Percentiles rank a stretch among this genome's conserved stretches.
Conservation (phyloP, 805 yeast genomes). For the Schwanniomyces pseudopolymorphus region DNA sequence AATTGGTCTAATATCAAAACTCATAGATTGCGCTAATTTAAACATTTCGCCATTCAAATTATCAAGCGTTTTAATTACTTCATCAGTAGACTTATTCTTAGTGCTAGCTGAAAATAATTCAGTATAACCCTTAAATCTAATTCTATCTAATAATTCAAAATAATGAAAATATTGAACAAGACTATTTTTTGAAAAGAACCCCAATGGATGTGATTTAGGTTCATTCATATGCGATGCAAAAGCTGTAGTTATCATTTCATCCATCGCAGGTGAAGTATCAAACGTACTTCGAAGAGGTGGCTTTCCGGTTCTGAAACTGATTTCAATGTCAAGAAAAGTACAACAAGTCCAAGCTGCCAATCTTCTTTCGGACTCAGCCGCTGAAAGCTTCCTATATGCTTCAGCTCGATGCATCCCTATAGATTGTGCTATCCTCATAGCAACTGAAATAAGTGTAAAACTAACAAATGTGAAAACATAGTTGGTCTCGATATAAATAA, state of each 20-base stretch:
- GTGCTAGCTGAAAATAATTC: constrained; percentile 22
- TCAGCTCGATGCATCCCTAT: constrained; percentile 28
- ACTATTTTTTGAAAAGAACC: constrained; percentile 5
- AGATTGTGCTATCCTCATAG: constrained; percentile 39
- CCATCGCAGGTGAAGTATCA: background rate
- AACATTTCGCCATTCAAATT: constrained; percentile 20
- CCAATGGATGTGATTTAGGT: constrained; percentile 15
- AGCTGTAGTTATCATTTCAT: background rate
- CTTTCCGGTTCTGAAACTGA: constrained; percentile 29
- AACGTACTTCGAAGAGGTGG: constrained; percentile 15
- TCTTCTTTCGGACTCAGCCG: constrained; percentile 13
- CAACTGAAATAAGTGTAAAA: constrained; percentile 30
- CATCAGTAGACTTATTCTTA: constrained; percentile 8
- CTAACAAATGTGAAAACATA: constrained; percentile 28
- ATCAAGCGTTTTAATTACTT: constrained; percentile 8
- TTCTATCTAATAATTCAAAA: constrained; percentile 14
- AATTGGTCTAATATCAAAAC: constrained; percentile 19
- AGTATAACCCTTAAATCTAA: constrained; percentile 21
- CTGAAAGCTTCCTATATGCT: constrained; percentile 8
- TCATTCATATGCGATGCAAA: constrained; percentile 15
- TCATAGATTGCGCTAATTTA: constrained; percentile 15
- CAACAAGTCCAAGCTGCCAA: constrained; percentile 31
- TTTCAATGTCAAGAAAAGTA: constrained; percentile 25
- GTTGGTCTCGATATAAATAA: constrained; percentile 35
- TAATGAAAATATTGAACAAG: background rate